Evolutionary conservation across 2,329 filamentous ascomycete genomes (phyloP).

Genomic region (Pseudofabraea citricarpa): DNA sequence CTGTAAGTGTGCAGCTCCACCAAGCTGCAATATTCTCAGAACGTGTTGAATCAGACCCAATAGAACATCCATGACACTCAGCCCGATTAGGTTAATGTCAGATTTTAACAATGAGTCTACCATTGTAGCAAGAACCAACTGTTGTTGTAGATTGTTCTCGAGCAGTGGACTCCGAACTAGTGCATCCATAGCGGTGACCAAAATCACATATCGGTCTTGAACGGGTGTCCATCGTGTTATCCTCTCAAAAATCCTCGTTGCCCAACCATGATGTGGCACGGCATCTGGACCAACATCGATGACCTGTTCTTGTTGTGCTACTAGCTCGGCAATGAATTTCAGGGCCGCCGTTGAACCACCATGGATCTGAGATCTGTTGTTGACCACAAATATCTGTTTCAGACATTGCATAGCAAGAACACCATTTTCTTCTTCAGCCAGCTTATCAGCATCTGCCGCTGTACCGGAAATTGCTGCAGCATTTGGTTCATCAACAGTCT

Average conservation of each 20-base stretch:
- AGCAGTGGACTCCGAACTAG: constrained; percentile 63
- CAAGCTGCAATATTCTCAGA: constrained; percentile 67
- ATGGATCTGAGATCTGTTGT: constrained; percentile 78
- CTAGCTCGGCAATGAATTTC: constrained; percentile 63
- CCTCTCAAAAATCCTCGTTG: constrained; percentile 74
- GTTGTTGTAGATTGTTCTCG: constrained; percentile 67
- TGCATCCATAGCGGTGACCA: constrained; percentile 75
- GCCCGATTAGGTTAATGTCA: constrained; percentile 86
- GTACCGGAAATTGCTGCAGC: constrained; percentile 72
- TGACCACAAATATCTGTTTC: constrained; percentile 77
- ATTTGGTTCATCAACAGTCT: constrained; percentile 59
- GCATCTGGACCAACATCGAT: constrained; percentile 40
- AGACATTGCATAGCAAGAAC: constrained; percentile 81
- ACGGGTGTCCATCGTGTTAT: constrained; percentile 86
- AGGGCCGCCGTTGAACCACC: constrained; percentile 70
- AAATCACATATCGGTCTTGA: constrained; percentile 87
- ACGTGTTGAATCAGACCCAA: constrained; percentile 81
- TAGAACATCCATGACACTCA: constrained; percentile 94
- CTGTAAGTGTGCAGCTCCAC: constrained; percentile 31
- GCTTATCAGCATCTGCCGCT: constrained; percentile 79
- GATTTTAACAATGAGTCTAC: constrained; percentile 81
- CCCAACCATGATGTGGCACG: constrained; percentile 62
- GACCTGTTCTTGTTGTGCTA: constrained; percentile 45
- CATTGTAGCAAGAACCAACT: constrained; percentile 71
- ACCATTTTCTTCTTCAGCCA: constrained; percentile 85